Conservation (phyloP, 805 yeast genomes). For the Cyberlindnera mrakii region DNA sequence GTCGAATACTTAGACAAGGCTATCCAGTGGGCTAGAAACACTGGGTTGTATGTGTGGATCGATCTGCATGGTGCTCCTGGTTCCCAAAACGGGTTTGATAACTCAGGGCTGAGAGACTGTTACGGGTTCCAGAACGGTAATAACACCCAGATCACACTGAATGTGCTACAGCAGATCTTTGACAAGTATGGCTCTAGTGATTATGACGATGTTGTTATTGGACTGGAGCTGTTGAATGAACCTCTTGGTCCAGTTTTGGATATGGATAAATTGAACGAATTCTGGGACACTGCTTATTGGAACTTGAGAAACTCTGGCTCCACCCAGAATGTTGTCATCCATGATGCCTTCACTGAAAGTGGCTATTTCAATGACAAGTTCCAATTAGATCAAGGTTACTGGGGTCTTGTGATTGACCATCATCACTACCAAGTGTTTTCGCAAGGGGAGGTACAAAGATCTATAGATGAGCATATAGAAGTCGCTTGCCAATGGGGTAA, state of each 20-base stretch:
- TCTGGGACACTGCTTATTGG: constrained; percentile 57
- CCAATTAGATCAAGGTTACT: constrained; percentile 31
- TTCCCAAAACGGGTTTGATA: constrained; percentile 93
- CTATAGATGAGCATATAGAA: constrained; percentile 56
- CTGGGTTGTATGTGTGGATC: constrained; percentile 74
- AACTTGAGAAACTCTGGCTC: constrained; percentile 52
- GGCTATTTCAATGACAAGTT: constrained; percentile 60
- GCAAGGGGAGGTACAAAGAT: constrained; percentile 49
- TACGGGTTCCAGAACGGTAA: constrained; percentile 49
- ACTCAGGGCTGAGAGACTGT: constrained; percentile 76
- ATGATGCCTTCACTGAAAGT: constrained; percentile 70
- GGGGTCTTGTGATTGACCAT: constrained; percentile 78
- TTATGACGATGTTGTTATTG: constrained; percentile 68
- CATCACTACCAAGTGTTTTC: constrained; percentile 88
- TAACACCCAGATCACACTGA: constrained; percentile 48
- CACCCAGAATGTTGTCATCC: constrained; percentile 57
- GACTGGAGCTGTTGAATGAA: constrained; percentile 83
- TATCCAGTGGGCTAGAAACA: constrained; percentile 61
- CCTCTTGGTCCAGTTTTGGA: constrained; percentile 74
- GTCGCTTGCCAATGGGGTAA: constrained; percentile 48
- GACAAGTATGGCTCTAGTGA: constrained; percentile 56
- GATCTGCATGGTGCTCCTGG: constrained; percentile 97
- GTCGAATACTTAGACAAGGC: constrained; percentile 67
- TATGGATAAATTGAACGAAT: constrained; percentile 51
- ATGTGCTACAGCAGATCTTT: constrained; percentile 49